phyloP scores from a whole-genome alignment of 768 basidiomycete genomes.

The Boletus barrowsii region DNA sequence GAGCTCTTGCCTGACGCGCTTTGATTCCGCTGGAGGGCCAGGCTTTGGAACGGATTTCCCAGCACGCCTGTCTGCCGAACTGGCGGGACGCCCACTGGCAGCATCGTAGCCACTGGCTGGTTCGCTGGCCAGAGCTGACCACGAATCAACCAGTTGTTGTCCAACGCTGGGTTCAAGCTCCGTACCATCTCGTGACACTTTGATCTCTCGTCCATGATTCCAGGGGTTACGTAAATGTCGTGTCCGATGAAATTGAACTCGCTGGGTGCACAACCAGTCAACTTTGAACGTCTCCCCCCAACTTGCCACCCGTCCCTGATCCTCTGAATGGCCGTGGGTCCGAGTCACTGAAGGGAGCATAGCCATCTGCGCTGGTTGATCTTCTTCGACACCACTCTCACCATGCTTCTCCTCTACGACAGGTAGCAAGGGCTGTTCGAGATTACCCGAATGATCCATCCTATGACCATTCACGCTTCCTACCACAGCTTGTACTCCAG shows the following conservation, averaged over 20 bases:
- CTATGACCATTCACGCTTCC: slow-evolving; percentile 12
- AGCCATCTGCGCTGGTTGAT: background rate
- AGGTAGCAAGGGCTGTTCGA: slow-evolving; percentile 12
- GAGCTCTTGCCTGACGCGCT: background rate
- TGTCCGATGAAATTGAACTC: slow-evolving; percentile 72
- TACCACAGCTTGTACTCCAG: slow-evolving; percentile 36
- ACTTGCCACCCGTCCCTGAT: slow-evolving; percentile 24
- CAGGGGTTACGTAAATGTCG: slow-evolving; percentile 86
- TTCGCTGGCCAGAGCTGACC: slow-evolving; percentile 42
- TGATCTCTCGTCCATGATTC: slow-evolving; percentile 83
- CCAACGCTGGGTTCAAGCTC: slow-evolving; percentile 84
- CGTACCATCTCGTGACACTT: slow-evolving; percentile 87
- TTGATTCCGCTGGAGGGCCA: background rate
- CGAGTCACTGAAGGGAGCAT: background rate
- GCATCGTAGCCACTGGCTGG: background rate
- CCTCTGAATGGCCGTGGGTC: background rate
- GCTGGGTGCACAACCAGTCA: slow-evolving; percentile 73
- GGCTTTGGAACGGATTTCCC: background rate
- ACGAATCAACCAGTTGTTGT: slow-evolving; percentile 64
- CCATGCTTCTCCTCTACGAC: slow-evolving; percentile 22
- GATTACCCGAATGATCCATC: slow-evolving; percentile 15
- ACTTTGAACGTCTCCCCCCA: slow-evolving; percentile 84
- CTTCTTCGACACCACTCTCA: slow-evolving; percentile 15
- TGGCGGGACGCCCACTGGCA: background rate
- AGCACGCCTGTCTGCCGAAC: background rate